Base-by-base conservation (phyloP, 1,284 basidiomycete species). In the Peniophora sp. region DNA sequence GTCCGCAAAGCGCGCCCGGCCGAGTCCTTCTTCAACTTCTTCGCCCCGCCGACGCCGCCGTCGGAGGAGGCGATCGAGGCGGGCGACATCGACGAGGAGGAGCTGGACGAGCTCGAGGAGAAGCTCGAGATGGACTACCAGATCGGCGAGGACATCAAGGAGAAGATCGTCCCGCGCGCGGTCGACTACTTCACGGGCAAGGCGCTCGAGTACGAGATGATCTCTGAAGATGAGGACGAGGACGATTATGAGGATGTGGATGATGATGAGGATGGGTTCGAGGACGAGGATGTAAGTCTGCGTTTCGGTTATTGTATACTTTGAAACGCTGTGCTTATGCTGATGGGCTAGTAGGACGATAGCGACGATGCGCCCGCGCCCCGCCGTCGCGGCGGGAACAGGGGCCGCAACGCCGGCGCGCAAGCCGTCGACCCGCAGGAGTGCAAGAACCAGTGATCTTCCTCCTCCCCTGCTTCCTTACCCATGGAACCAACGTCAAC, bases 21-120 rank as follows among this genome's bases (percentile, higher is more conserved):
- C 5, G 89, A 93, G 37, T 96, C 93, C 12, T 97, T 97, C 80
- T 97, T 97, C 85, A 93, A 93, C 79, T 97, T 97, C 73, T 97
- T 97, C 81, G 74, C 74, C 52, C 94, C 94, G 8, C 94, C 92
- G n/a, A 66, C 74, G 39, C 85, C 88, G 12, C 85, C 88, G 12
- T 68, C 75, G 8, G 81, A 87, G 24, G 86, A 88, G 49, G 75
- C 73, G 42, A 68, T 87, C 52, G 85, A 90, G 62, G 78, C 73
- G n/a, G 86, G 81, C 3, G 89, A 91, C 14, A 70, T 88, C 22
- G 88, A 89, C 0, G 88, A 88, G n/a, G 90, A 91, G 0, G 90
- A 92, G 47, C 76, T 94, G 1, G 89, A 91, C 54, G 91, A 92
- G 56, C 78, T 98, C 51, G 94, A 97, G 68, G 88, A 88, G 68